Conservation (phyloP, 371 early-diverging fungal genomes). For the Amoeboaphelidium occidentale region DNA sequence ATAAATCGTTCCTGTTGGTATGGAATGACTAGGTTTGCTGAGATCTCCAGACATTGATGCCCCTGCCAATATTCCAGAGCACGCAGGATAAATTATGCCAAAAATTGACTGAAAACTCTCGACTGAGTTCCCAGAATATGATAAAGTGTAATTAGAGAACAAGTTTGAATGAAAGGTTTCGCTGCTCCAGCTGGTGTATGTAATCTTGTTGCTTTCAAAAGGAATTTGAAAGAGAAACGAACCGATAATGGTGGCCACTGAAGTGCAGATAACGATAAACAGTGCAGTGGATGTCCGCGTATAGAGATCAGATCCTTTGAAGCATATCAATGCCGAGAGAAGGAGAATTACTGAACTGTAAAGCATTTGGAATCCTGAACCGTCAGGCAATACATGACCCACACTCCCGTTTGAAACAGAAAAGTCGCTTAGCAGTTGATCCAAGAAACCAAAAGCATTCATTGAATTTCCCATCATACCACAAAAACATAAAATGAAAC, state of each 20-base stretch:
- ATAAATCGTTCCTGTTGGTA: slow-evolving; percentile 30
- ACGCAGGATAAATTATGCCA: slow-evolving; percentile 33
- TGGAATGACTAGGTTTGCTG: slow-evolving; percentile 27
- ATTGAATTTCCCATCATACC: slow-evolving; percentile 26
- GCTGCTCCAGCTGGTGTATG: slow-evolving; percentile 23
- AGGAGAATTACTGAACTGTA: background rate
- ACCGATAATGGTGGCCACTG: slow-evolving; percentile 20
- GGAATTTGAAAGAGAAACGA: slow-evolving; percentile 22
- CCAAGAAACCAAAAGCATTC: slow-evolving; percentile 30
- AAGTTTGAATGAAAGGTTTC: slow-evolving; percentile 25
- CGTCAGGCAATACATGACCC: slow-evolving; percentile 21
- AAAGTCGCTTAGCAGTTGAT: slow-evolving; percentile 28
- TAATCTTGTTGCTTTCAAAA: slow-evolving; percentile 17
- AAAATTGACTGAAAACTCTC: slow-evolving; percentile 21
- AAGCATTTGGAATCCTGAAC: slow-evolving; percentile 6
- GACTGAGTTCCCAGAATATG: slow-evolving; percentile 12
- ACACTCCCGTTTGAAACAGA: slow-evolving; percentile 19
- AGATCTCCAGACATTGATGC: slow-evolving; percentile 37
- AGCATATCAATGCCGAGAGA: background rate
- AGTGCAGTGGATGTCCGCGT: slow-evolving; percentile 19
- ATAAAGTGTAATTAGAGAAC: slow-evolving; percentile 21
- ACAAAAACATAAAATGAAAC: slow-evolving; percentile 34
- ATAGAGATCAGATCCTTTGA: slow-evolving; percentile 13
- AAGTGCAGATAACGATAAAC: slow-evolving; percentile 13
- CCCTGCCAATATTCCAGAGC: slow-evolving; percentile 32